Evolutionary conservation across 208 protist genomes (phyloP), one percentile per base, ranked within the genome.

Genomic region (Herpetomonas samuelpessoai): DNA sequence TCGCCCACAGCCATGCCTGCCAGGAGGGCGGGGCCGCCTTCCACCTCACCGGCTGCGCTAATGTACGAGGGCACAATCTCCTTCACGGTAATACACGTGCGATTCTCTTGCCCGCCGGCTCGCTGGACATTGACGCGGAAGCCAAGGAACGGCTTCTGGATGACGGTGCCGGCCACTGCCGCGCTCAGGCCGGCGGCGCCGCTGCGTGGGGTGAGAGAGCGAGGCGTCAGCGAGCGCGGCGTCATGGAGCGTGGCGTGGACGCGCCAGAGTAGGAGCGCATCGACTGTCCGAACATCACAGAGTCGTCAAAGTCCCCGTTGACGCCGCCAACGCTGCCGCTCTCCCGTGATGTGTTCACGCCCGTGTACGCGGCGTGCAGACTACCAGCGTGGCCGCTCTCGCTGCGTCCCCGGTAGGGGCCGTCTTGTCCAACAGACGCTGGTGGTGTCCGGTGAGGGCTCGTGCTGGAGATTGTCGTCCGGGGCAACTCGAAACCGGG

Each of bases 1-100:
- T 94, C 88, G 22, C 82, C 84, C 0, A 66, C 71, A 46, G 75
- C 49, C 57, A 94, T 58, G 22, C 84, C 84, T 6, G 88, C 84
- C 21, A 51, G 66, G 44, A 71, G 61, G 29, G 84, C 88, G 1
- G 88, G 88, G 16, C 82, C 78, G 10, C 67, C 50, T 48, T 56
- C 52, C 50, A 68, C 64, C 44, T 69, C 73, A 7, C 75, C 76
- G 19, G 57, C 67, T 0, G 71, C 48, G 48, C 56, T 75, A 2
- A 72, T 57, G 70, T 83, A 93, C 4, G 51, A 62, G n/a, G 71
- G 21, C 7, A 72, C 65, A 12, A 93, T 65, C 38, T 93, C 83
- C 2, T 74, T 61, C 10, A 93, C 76, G 46, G 47, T 63, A 35
- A 92, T 79, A 6, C 65, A 68, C 6, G 58, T 62, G 18, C 66